A percentile compares a stretch with the other conserved stretches of the same genome.
These are phyloP conservation scores for Coccinonectria pachysandricola DNA, from an alignment of 2,329 filamentous ascomycete genomes.

Conservation along the genomic window DNA sequence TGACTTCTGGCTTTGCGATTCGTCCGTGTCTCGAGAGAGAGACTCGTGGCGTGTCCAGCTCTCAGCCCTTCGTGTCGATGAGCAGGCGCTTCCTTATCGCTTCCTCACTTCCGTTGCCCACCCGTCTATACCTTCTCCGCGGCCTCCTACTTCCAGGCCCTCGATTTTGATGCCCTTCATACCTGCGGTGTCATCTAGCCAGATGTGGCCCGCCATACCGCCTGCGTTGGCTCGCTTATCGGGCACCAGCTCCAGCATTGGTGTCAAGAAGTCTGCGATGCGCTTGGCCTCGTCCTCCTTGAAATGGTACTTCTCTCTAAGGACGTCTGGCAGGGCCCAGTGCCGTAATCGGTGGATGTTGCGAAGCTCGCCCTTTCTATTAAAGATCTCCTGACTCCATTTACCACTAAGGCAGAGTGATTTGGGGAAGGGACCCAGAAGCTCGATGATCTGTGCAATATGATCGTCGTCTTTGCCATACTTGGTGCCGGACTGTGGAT, in stretches of 20 bases:
- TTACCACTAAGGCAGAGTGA: conserved; percentile 85
- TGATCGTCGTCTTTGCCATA: conserved; percentile 99
- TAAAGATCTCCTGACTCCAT: conserved; percentile 98
- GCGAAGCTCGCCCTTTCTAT: conserved; percentile 88
- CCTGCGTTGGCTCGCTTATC: conserved; percentile 89
- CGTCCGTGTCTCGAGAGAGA: too few relatives aligned
- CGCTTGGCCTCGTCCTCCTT: conserved; percentile 67
- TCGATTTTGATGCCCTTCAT: conserved; percentile 75
- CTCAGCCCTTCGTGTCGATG: conserved; percentile 5
- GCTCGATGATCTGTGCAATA: conserved; percentile 96
- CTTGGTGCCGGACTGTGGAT: conserved; percentile 95
- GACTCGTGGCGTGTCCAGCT: too few relatives aligned
- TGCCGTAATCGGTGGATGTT: conserved; percentile 95
- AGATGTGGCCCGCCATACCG: conserved; percentile 80
- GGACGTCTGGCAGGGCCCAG: conserved; percentile 87
- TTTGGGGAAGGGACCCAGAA: conserved; percentile 88
- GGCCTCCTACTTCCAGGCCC: conserved; percentile 64
- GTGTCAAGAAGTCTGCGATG: conserved; percentile 71
- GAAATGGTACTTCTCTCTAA: conserved; percentile 96
- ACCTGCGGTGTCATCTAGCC: conserved; percentile 75
- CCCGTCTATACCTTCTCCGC: conserved; percentile 86
- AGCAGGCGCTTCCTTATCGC: conserved; percentile 38
- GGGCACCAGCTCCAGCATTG: conserved; percentile 84
- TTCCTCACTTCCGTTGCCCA: conserved; percentile 87
- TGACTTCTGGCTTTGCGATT: too few relatives aligned